Evolutionary conservation across 306 rosid species (phyloP).

Genomic region (Sindora glabra): DNA sequence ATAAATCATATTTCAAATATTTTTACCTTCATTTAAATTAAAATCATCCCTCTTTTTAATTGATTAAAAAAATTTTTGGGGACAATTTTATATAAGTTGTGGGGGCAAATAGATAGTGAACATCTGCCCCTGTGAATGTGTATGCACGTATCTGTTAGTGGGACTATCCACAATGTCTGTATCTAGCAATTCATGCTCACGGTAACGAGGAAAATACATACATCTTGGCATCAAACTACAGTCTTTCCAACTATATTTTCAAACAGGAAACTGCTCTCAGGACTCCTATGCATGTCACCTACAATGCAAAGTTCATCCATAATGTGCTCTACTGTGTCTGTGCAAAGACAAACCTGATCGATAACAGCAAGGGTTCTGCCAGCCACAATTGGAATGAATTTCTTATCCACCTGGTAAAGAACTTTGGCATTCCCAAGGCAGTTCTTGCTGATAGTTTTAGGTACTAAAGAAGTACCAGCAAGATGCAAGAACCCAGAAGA

Average conservation of each 20-base stretch:
- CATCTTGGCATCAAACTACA: background rate
- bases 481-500: slow-evolving; percentile 82
- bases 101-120: no score
- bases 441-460: slow-evolving; percentile 57
- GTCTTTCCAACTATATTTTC: no score
- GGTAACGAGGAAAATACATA: background rate
- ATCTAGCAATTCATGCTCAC: background rate
- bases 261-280: background rate
- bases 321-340: background rate
- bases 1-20: no score
- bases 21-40: no score
- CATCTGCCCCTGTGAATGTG: background rate
- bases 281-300: background rate
- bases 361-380: slow-evolving; percentile 68
- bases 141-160: background rate
- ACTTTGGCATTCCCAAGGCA: slow-evolving; percentile 63
- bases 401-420: slow-evolving; percentile 90
- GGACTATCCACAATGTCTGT: background rate
- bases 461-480: slow-evolving; percentile 75
- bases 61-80: no score
- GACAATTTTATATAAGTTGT: no score
- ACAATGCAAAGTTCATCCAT: background rate
- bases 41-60: no score
- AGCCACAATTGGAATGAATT: slow-evolving; percentile 80
- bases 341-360: slow-evolving; percentile 66